phyloP scores from a whole-genome alignment of 2,329 filamentous ascomycete genomes.

The Colletotrichum somersetense region DNA sequence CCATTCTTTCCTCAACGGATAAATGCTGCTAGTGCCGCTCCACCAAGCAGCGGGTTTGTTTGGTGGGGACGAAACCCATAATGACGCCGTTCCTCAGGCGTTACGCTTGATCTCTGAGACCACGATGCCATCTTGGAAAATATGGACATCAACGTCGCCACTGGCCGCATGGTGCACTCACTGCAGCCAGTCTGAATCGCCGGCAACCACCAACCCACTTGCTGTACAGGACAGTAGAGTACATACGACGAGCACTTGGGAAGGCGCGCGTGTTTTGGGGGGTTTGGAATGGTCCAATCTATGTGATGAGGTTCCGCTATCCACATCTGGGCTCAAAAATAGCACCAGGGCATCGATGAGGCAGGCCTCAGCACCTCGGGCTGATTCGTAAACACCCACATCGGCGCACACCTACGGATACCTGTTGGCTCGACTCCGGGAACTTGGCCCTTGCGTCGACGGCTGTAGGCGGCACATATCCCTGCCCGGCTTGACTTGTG shows the following conservation, averaged over 20 bases:
- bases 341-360: conserved; percentile 29
- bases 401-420: conserved; percentile 18
- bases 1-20: conserved; percentile 19
- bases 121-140: conserved; percentile 29
- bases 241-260: neutral
- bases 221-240: too few relatives aligned
- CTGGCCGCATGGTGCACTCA: neutral
- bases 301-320: conserved; percentile 5
- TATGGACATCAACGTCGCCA: conserved; percentile 17
- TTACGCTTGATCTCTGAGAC: conserved; percentile 34
- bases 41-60: conserved; percentile 35
- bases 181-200: conserved; percentile 2
- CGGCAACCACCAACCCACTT: neutral
- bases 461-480: conserved; percentile 16
- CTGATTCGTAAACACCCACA: conserved; percentile 32
- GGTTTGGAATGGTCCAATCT: conserved; percentile 21
- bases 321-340: conserved; percentile 32
- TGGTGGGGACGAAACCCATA: conserved; percentile 31
- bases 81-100: conserved; percentile 35
- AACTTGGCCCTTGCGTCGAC: conserved; percentile 22
- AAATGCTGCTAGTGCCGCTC: conserved; percentile 25
- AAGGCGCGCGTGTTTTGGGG: conserved; percentile 17
- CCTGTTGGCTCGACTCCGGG: conserved; percentile 20
- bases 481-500: conserved; percentile 28
- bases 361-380: conserved; percentile 3